phyloP scores from a whole-genome alignment of 2,329 filamentous ascomycete genomes.

The Scleromitrula shiraiana region DNA sequence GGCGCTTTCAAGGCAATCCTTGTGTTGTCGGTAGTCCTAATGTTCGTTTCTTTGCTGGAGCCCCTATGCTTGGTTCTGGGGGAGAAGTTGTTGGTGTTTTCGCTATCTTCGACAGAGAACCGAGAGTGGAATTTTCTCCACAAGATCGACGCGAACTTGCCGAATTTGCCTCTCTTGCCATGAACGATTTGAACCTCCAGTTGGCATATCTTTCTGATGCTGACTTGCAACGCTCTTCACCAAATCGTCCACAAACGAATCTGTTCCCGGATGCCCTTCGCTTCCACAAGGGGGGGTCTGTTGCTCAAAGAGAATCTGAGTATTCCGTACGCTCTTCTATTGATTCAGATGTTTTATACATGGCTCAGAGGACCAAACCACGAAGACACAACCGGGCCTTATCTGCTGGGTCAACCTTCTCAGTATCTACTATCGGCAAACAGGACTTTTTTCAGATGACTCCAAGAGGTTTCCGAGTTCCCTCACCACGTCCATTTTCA shows the following conservation, averaged over 20 bases:
- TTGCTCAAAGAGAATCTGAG: not conserved
- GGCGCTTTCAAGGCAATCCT: slow-evolving; percentile 31
- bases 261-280: slow-evolving; percentile 4
- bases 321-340: not conserved
- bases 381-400: not conserved
- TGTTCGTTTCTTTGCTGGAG: slow-evolving; percentile 33
- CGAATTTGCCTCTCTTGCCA: slow-evolving; percentile 20
- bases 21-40: slow-evolving; percentile 23
- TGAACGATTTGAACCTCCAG: slow-evolving; percentile 15
- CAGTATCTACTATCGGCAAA: not conserved
- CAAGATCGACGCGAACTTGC: slow-evolving; percentile 23
- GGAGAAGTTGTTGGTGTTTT: slow-evolving; percentile 29
- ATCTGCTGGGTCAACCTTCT: not conserved
- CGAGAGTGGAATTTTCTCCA: slow-evolving; percentile 23
- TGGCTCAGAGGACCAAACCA: not conserved
- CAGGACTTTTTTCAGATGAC: slow-evolving; percentile 4
- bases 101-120: slow-evolving; percentile 25
- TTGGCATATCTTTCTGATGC: slow-evolving; percentile 3
- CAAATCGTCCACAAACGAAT: slow-evolving; percentile 10
- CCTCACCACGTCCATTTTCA: slow-evolving; percentile 13
- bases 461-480: not conserved
- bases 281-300: not conserved
- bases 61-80: slow-evolving; percentile 28
- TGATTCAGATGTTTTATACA: slow-evolving; percentile 4
- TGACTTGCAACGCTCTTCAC: slow-evolving; percentile 9